Conservation (phyloP, 371 early-diverging fungal genomes). For the Amoeboaphelidium protococcarum region DNA sequence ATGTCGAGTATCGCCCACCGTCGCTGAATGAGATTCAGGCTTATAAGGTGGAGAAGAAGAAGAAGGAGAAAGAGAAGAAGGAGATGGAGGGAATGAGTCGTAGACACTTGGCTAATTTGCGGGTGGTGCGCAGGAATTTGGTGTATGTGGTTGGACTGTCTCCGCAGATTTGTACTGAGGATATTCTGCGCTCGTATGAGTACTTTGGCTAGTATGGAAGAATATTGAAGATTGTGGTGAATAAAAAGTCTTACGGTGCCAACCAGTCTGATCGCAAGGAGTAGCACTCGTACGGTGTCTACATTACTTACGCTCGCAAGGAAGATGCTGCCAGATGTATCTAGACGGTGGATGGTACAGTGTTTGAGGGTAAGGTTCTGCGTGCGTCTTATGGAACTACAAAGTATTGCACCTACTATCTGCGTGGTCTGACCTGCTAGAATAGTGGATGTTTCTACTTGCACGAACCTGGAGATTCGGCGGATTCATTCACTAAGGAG, state of each 20-base stretch:
- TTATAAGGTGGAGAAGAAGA: conserved; percentile 23
- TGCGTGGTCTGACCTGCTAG: conserved; percentile 66
- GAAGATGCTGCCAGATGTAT: conserved; percentile 76
- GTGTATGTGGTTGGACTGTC: conserved; percentile 82
- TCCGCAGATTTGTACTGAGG: conserved; percentile 52
- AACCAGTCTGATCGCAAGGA: not conserved
- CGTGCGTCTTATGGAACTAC: conserved; percentile 81
- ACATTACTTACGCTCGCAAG: conserved; percentile 57
- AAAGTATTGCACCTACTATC: conserved; percentile 83
- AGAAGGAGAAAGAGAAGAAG: conserved; percentile 63
- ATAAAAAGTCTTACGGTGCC: conserved; percentile 12
- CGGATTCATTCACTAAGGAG: conserved; percentile 32
- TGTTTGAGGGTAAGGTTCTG: conserved; percentile 57
- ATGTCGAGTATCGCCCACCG: conserved; percentile 59
- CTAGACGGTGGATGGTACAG: conserved; percentile 66
- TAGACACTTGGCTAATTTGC: conserved; percentile 58
- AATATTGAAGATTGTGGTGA: conserved; percentile 68
- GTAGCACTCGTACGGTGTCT: conserved; percentile 35
- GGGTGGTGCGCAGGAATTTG: conserved; percentile 81
- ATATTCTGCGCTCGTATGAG: conserved; percentile 49
- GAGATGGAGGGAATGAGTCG: conserved; percentile 32
- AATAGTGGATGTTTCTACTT: conserved; percentile 76
- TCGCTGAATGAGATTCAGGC: conserved; percentile 46
- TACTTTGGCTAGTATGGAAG: conserved; percentile 94
- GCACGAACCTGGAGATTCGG: conserved; percentile 84